Evolutionary conservation across 441 rosid genomes (phyloP), one percentile per base, ranked within the genome.

Genomic region (Erodium texanum): DNA sequence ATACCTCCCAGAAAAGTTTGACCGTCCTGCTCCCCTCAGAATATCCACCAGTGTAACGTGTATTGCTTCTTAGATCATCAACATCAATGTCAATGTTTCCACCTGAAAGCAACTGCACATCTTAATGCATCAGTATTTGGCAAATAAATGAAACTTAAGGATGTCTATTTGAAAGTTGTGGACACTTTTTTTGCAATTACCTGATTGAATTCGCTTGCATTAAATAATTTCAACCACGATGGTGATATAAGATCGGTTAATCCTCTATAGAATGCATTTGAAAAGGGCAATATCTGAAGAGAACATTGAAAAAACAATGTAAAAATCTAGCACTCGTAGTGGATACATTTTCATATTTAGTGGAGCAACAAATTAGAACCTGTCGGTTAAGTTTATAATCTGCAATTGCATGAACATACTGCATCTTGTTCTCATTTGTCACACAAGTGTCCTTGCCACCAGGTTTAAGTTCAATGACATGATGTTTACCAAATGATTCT

Each of bases 1-100:
- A 20, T 86, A 92, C 99, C 99, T 95, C 99, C 99, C 99, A 95
- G 62, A 95, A 95, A 65, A 86, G 84, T 78, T 90, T 95, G 73
- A 95, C 78, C 0, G 95, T 83, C 64, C 95, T 86, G 78, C 95
- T 95, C 78, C 95, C 90, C 76, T 86, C 98, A 32, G 85, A 74
- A 82, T 95, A 95, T 76, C 99, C 98, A 71, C 98, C 98, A 36
- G 98, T 83, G 82, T 95, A 90, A 73, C 83, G 85, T 43, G 99
- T 89, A 79, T 90, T 84, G 50, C 67, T 86, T 80, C 87, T 84
- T 68, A 95, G 75, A 78, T 92, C 99, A 77, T 90, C 90, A 48
- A 95, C 88, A 78, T 95, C 95, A 68, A 92, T 90, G 74, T 95
- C 98, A 80, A 81, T 87, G 74, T 83, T 87, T 79, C 98, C 99